Conservation (phyloP, 2,329 filamentous ascomycete species). For the Phyllosticta citriasiana region DNA sequence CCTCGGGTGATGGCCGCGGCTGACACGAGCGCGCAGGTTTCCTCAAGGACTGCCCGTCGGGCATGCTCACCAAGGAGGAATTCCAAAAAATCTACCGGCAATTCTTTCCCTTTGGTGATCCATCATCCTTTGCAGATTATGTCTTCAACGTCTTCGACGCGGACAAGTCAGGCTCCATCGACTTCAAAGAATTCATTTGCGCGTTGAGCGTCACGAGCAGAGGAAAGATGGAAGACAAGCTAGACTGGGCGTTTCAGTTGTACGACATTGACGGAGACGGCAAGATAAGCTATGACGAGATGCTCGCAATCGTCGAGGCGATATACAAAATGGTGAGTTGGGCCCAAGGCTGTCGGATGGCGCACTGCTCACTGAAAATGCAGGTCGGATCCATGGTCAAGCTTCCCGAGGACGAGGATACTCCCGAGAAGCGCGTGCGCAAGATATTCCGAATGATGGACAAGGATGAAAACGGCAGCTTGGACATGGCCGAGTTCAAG, state of each 20-base stretch:
- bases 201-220: constrained; percentile 92
- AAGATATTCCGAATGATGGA: constrained; percentile 99
- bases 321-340: constrained; percentile 93
- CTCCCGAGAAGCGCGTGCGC: constrained; percentile 90
- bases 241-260: constrained; percentile 98
- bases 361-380: constrained; percentile 14
- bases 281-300: constrained; percentile 98
- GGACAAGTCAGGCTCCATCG: constrained; percentile 93
- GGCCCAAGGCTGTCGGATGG: neutral
- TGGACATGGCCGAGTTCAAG: constrained; percentile 98
- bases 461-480: constrained; percentile 96
- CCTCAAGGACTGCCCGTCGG: constrained; percentile 93
- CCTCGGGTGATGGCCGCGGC: constrained; percentile 10
- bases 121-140: constrained; percentile 94
- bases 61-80: constrained; percentile 94
- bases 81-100: constrained; percentile 99
- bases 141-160: constrained; percentile 99
- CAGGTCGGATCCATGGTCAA: constrained; percentile 99
- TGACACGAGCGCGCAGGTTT: constrained; percentile 54
- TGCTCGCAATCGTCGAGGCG: constrained; percentile 96
- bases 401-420: constrained; percentile 95
- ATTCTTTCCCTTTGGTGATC: constrained; percentile 98
- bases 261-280: constrained; percentile 99
- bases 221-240: constrained; percentile 98
- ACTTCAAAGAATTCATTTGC: constrained; percentile 99